phyloP scores from a whole-genome alignment of 2,329 filamentous ascomycete genomes.

The Aspergillus jensenii region DNA sequence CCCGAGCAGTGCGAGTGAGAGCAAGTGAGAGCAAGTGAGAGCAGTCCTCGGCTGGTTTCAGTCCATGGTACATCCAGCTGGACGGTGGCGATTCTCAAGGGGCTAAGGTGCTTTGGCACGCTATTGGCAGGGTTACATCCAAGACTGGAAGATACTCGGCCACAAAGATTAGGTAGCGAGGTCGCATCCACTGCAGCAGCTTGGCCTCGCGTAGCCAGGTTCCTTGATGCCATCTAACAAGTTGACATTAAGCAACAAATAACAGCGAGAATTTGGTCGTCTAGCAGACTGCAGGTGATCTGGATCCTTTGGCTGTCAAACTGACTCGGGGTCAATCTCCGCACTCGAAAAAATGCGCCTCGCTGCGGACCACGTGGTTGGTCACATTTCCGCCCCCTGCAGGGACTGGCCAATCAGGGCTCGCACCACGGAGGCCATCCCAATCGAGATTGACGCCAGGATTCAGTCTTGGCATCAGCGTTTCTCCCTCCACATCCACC shows the following conservation, averaged over 20 bases:
- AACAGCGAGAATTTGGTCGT: not conserved
- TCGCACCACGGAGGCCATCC: not conserved
- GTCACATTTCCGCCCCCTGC: constrained; percentile 1
- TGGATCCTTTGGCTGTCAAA: not conserved
- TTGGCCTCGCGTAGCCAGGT: not conserved
- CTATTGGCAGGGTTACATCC: not conserved
- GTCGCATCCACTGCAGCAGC: not conserved
- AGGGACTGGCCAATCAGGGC: not conserved
- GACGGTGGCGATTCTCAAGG: not conserved
- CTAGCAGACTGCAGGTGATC: not conserved
- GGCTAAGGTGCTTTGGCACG: not conserved
- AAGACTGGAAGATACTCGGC: no score
- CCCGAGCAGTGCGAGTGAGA: no score
- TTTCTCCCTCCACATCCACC: not conserved
- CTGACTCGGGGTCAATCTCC: no score
- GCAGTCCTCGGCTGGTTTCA: no score
- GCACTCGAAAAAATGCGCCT: not conserved
- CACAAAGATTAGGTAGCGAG: not conserved
- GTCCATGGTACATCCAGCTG: no score
- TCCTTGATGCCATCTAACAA: no score
- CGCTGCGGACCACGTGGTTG: not conserved
- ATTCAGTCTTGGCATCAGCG: not conserved
- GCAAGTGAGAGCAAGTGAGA: no score
- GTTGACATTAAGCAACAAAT: not conserved
- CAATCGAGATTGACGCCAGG: not conserved